These are phyloP conservation scores for Pseudonitzschia pungens DNA, from an alignment of 108 stramenopile species.

Conservation along the genomic window DNA sequence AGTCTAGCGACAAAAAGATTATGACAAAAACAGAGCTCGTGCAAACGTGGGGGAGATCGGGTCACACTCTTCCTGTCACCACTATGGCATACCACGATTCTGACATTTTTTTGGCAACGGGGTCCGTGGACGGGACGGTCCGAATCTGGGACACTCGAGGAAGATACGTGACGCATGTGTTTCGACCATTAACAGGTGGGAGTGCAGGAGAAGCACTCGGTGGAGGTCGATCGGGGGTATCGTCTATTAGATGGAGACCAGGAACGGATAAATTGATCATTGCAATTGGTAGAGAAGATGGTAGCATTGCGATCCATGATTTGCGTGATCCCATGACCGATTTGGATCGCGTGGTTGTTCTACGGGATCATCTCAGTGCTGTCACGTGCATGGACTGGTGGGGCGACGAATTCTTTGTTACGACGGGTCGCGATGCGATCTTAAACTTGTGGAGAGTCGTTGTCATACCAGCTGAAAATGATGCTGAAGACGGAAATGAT, in stretches of 20 bases:
- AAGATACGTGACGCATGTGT: conserved; percentile 80
- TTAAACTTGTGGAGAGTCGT: conserved; percentile 86
- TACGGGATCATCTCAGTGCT: conserved; percentile 86
- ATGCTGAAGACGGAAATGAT: conserved; percentile 27
- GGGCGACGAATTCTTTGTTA: conserved; percentile 57
- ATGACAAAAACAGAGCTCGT: conserved; percentile 37
- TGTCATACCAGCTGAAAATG: conserved; percentile 53
- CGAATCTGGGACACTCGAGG: conserved; percentile 84
- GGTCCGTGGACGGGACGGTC: conserved; percentile 80
- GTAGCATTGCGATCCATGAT: conserved; percentile 77
- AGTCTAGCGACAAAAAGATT: conserved; percentile 11
- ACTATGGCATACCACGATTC: conserved; percentile 69
- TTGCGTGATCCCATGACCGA: conserved; percentile 48
- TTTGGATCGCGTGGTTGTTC: conserved; percentile 47
- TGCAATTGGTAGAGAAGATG: conserved; percentile 83
- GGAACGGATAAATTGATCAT: conserved; percentile 53
- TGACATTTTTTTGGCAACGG: conserved; percentile 79
- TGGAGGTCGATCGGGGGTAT: conserved; percentile 54
- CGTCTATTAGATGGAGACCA: conserved; percentile 59
- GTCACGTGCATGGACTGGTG: conserved; percentile 87
- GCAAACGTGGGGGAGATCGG: conserved; percentile 68
- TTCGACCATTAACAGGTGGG: conserved; percentile 54
- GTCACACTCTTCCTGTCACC: conserved; percentile 76
- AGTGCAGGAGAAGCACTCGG: conserved; percentile 21
- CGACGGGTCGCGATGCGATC: conserved; percentile 77